These are phyloP conservation scores for Eucalyptus pauciflora DNA, from an alignment of 345 rosid genomes.

Conservation along the genomic window DNA sequence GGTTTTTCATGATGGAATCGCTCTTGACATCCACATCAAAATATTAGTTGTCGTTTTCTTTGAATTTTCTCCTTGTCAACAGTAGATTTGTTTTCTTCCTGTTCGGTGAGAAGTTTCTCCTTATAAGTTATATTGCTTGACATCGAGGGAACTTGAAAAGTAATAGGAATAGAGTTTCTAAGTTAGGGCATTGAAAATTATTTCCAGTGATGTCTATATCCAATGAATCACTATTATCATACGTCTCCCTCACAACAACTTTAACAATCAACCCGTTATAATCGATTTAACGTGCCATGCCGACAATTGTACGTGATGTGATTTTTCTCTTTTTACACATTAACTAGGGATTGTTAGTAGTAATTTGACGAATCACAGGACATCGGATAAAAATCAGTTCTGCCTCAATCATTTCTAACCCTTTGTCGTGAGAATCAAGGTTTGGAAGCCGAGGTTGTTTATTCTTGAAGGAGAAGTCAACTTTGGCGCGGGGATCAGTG, in stretches of 20 bases:
- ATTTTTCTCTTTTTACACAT: not conserved
- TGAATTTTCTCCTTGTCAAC: not conserved
- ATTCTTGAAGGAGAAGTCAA: not conserved
- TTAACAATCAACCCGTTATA: not conserved
- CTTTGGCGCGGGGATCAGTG: not conserved
- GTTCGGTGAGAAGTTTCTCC: not conserved
- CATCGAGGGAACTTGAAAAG: not conserved
- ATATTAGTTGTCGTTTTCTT: not conserved
- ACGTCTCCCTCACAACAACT: fast-evolving
- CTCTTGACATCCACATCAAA: not conserved
- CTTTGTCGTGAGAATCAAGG: not conserved
- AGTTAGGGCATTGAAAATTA: not conserved
- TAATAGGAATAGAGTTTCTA: not conserved
- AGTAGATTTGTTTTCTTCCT: not conserved
- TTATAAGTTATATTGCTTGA: not conserved
- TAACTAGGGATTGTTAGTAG: not conserved
- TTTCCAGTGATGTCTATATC: not conserved
- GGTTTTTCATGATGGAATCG: not conserved
- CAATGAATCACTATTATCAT: not conserved
- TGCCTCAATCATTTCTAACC: not conserved
- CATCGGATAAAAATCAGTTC: not conserved
- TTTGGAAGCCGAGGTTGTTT: not conserved
- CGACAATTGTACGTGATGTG: not conserved
- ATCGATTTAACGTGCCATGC: fast-evolving
- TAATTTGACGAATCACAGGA: not conserved